Evolutionary conservation across 2,329 filamentous ascomycete species (phyloP), one percentile per base, ranked within the genome.

Genomic region (Aspergillus candidus): DNA sequence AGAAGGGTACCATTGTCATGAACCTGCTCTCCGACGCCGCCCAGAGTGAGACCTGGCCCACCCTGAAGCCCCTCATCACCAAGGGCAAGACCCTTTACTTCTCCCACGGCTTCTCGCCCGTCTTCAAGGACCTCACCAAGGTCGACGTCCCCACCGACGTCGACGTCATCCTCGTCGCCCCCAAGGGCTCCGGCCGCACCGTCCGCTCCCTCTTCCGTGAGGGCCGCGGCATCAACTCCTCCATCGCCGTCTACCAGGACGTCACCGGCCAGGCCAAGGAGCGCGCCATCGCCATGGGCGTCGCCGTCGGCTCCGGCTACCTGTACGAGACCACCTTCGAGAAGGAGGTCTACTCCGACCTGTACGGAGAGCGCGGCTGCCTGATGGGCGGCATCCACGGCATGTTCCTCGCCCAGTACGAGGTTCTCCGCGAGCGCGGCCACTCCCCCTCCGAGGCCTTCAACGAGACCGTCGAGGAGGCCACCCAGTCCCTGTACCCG

Each of bases 81-180:
- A 91, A 97, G 87, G 93, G 88, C 78, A 98, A 98, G 91, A 98
- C 93, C 50, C 88, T 98, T 61, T 98, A 98, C 86, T 98, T 98
- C 83, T 97, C 93, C 61, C 93, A 98, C 83, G 93, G 93, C 68
- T 98, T 98, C 87, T 97, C 93, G 53, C 93, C 93, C 69, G 90
- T 98, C 74, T 98, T 98, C 88, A 96, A 96, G 81, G 85, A 95
- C 72, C 84, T 93, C 69, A 98, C 93, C 81, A 94, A 96, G 75
- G 93, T 98, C 69, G 93, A 98, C 53, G 88, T 96, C 53, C 93
- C 93, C 74, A 81, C 72, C 58, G 86, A 97, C 76, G 86, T 98
- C 69, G 93, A 98, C 72, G 93, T 98, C 72, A 98, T 98, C 80
- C 91, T 98, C 69, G 90, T 94, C 66, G 93, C 93, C 58, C 93